Evolutionary conservation across 805 yeast genomes (phyloP), one percentile per base, ranked within the genome.

Genomic region (Ogataea kodamae): DNA sequence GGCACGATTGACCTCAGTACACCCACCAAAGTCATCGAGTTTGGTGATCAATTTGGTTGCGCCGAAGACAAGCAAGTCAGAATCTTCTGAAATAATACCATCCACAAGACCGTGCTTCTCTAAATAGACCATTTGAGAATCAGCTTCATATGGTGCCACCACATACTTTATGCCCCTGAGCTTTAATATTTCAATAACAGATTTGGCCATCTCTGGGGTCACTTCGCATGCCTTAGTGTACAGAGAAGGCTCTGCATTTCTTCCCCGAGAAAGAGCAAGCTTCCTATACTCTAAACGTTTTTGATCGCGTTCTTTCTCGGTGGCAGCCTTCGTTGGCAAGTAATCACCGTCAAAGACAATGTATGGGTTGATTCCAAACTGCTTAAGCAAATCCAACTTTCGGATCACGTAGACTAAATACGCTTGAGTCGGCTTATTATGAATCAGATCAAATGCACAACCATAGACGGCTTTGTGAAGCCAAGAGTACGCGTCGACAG

Each of bases 111-210:
- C 90, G 0, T 61, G 44, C 39, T 76, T 74, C 54, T 90, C 97
- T 25, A 92, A 67, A 50, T 79, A 87, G 7, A 89, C 97, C 82
- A 92, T 76, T 57, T 92, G 98, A 1, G 98, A 82, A 57, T 92
- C 99, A 1, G 98, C 98, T 61, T 92, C 99, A 55, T 87, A 92
- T 0, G 99, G 99, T 0, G 99, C 97, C 6, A 92, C 98, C 6
- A 92, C 74, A 49, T 74, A 90, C 39, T 68, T 72, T 30, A 92
- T 76, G 1, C 61, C 58, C 28, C 70, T 65, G 9, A 55, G 45
- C 45, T 77, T 78, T 42, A 94, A 67, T 49, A 73, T 81, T 24
- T 80, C 82, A 53, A 89, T 87, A 9, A 90, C 68, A 9, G 86
- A 71, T 48, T 84, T 84, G 5, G 96, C 97, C 92, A 92, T 88